Evolutionary conservation across 192 early-diverging fungal genomes (phyloP).

Genomic region (Jimgerdemannia lactiflua): DNA sequence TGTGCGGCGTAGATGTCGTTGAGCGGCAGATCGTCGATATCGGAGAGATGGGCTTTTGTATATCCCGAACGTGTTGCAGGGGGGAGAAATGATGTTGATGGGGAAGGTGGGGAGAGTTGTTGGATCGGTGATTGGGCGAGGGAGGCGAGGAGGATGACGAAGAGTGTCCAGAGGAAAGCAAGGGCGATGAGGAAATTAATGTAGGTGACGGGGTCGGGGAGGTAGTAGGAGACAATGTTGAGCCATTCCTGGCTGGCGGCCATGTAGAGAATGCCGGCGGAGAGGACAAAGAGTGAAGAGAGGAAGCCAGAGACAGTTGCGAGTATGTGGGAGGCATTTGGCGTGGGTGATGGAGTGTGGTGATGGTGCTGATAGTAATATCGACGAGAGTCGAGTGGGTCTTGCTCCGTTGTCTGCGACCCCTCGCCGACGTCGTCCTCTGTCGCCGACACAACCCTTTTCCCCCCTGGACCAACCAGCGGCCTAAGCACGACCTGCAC

Average conservation of each 20-base stretch:
- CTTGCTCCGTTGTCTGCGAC: neutral
- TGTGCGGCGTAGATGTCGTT: neutral
- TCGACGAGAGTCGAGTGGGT: neutral
- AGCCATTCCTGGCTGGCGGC: slow-evolving; percentile 37
- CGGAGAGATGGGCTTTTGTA: neutral
- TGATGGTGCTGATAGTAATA: neutral
- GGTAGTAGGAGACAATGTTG: slow-evolving; percentile 27
- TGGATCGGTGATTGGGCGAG: neutral
- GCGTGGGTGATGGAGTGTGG: slow-evolving; percentile 6
- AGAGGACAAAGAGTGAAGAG: slow-evolving; percentile 27
- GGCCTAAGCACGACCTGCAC: slow-evolving; percentile 30
- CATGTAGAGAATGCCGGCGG: slow-evolving; percentile 35
- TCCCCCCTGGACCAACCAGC: neutral
- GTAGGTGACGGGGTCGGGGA: slow-evolving; percentile 34
- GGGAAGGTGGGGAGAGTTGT: no score
- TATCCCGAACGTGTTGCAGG: neutral
- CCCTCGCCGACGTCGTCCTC: neutral
- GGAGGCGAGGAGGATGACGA: slow-evolving; percentile 18
- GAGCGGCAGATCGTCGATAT: neutral
- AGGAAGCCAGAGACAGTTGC: slow-evolving; percentile 37
- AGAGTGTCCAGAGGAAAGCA: slow-evolving; percentile 30
- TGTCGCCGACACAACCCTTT: neutral
- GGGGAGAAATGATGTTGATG: no score
- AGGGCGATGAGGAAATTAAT: slow-evolving; percentile 37
- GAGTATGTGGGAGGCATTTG: slow-evolving; percentile 19